These are phyloP conservation scores for Chaetoceros muelleri DNA, from an alignment of 108 stramenopile genomes.

Conservation along the genomic window DNA sequence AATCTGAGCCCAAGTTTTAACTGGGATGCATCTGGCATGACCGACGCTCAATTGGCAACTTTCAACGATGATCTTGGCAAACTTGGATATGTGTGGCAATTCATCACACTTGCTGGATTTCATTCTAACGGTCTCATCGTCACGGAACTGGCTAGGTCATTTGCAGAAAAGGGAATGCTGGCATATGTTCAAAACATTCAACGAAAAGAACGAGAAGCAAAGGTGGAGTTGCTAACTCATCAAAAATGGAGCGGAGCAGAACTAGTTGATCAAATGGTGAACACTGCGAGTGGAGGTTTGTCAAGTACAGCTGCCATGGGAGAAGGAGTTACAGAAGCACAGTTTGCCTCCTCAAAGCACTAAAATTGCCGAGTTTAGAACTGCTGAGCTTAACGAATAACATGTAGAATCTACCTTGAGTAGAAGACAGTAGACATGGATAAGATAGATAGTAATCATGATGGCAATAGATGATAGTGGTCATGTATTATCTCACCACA, in stretches of 20 bases:
- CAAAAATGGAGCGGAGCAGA: slow-evolving; percentile 95
- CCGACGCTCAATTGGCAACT: slow-evolving; percentile 56
- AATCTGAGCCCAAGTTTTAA: slow-evolving; percentile 93
- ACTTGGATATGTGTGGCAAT: slow-evolving; percentile 91
- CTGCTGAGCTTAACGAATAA: no score
- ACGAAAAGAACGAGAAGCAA: slow-evolving; percentile 71
- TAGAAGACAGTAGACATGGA: no score
- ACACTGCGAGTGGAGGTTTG: slow-evolving; percentile 81
- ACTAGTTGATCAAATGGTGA: slow-evolving; percentile 88
- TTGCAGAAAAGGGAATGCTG: slow-evolving; percentile 82
- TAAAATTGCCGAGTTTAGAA: no score
- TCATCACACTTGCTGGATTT: slow-evolving; percentile 94
- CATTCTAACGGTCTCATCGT: slow-evolving; percentile 89
- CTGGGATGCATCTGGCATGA: slow-evolving; percentile 93
- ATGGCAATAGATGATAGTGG: no score
- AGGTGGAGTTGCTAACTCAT: slow-evolving; percentile 87
- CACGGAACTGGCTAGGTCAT: slow-evolving; percentile 76
- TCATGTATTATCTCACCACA: no score
- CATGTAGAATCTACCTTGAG: no score
- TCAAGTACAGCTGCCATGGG: slow-evolving; percentile 91
- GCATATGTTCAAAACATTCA: slow-evolving; percentile 93
- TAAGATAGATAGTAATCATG: no score
- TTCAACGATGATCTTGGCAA: slow-evolving; percentile 88
- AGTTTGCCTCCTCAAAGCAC: slow-evolving; percentile 47
- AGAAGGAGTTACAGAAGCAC: slow-evolving; percentile 82